Evolutionary conservation across 2,329 filamentous ascomycete genomes (phyloP).

Genomic region (Herpotrichia juniperi): DNA sequence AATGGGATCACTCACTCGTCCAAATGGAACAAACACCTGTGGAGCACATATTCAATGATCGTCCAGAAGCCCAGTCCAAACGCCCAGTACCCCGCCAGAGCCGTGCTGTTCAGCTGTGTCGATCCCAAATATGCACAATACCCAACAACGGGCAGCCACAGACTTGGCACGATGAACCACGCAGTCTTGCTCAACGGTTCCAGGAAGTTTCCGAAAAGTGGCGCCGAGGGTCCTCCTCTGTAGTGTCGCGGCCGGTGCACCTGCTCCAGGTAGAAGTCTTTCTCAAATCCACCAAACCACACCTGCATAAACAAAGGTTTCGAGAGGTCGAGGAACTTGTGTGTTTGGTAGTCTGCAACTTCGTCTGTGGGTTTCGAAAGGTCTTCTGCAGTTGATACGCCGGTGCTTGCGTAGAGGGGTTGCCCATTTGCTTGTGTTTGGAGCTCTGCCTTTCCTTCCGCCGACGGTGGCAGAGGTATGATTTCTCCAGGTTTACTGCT

Average conservation of each 20-base stretch:
- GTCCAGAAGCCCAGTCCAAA: constrained; percentile 83
- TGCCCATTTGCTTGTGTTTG: constrained; percentile 52
- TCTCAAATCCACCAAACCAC: constrained; percentile 85
- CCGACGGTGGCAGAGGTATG: constrained; percentile 58
- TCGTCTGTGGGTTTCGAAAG: constrained; percentile 84
- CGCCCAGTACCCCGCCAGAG: constrained; percentile 67
- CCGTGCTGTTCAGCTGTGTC: constrained; percentile 60
- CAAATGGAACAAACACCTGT: constrained; percentile 91
- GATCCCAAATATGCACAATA: constrained; percentile 74
- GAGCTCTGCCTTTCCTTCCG: constrained; percentile 56
- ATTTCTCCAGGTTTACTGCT: constrained; percentile 57
- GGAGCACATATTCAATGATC: constrained; percentile 84
- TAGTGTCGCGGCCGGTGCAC: constrained; percentile 96
- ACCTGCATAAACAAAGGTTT: constrained; percentile 86
- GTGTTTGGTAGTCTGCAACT: constrained; percentile 76
- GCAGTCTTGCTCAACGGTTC: constrained; percentile 95
- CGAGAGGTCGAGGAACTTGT: constrained; percentile 93
- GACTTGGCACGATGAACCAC: constrained; percentile 85
- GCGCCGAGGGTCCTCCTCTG: constrained; percentile 88
- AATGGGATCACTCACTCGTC: constrained; percentile 70
- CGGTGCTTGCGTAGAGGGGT: constrained; percentile 68
- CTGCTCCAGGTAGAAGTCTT: constrained; percentile 96
- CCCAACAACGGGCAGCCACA: constrained; percentile 82
- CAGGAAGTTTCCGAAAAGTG: constrained; percentile 96
- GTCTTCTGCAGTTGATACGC: constrained; percentile 89